Percentiles rank a stretch among this genome's conserved stretches.
Conservation (phyloP, 2,329 filamentous ascomycete genomes). For the Trichoderma harzianum region DNA sequence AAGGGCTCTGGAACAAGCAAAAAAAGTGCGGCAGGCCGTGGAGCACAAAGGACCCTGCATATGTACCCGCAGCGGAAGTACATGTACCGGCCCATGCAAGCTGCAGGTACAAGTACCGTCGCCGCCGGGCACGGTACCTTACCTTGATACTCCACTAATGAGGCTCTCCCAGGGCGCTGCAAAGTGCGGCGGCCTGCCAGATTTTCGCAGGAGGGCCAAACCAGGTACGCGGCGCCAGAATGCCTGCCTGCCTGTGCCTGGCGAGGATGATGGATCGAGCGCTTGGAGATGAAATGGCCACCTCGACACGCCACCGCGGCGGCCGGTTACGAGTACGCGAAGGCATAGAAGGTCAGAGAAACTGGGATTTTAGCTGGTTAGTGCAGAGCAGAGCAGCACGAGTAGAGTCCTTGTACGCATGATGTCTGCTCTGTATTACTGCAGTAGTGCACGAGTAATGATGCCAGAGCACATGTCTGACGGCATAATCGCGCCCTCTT, state of each 20-base stretch:
- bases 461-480: slow-evolving; percentile 1
- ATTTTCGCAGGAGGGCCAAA: neutral
- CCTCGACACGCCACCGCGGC: neutral
- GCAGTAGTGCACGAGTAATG: neutral
- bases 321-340: neutral
- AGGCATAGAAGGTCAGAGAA: neutral
- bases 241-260: neutral
- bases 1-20: slow-evolving; percentile 11
- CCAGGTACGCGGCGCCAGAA: slow-evolving; percentile 14
- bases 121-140: neutral
- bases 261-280: neutral
- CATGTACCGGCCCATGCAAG: neutral
- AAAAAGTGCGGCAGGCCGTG: neutral
- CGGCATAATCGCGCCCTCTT: neutral
- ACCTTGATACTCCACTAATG: neutral
- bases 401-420: neutral
- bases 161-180: neutral
- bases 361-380: neutral
- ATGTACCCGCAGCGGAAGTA: neutral
- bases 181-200: neutral
- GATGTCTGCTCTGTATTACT: neutral
- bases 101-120: neutral
- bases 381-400: neutral
- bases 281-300: neutral
- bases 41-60: slow-evolving; percentile 11